Evolutionary conservation across 192 early-diverging fungal species (phyloP), one percentile per base, ranked within the genome.

Genomic region (Neocallimastix lanati): DNA sequence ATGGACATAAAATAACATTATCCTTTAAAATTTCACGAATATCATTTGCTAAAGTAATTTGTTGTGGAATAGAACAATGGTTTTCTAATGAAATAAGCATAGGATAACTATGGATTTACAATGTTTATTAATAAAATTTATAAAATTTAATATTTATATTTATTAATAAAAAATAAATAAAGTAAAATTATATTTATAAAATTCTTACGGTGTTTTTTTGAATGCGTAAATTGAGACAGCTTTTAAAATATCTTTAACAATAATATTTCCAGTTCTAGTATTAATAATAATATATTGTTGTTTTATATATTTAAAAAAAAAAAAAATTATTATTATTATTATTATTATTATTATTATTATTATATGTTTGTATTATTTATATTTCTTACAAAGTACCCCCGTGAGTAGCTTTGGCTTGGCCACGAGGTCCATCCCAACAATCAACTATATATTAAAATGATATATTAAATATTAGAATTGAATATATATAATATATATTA

Each of bases 181-280:
- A 33, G 11, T 33, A 33, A n/a, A n/a, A n/a, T n/a, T n/a, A n/a
- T n/a, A n/a, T n/a, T n/a, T n/a, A n/a, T n/a, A n/a, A n/a, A n/a
- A n/a, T n/a, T n/a, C 40, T 13, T 94, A 96, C 29, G 90, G 87
- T 18, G 93, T 91, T 13, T 88, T 88, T 13, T 89, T 90, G 84
- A 97, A 97, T 12, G 94, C 96, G 82, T 96, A 97, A 80, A 88
- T 90, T 15, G 85, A 85, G 33, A 97, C 95, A 4, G 92, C 93
- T 77, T 93, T 90, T 29, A 96, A 87, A 4, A 91, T 94, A 81
- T 96, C 94, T 28, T 88, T 87, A 81, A 97, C 94, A 79, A 91
- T 84, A 29, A 97, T 93, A 78, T 90, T 87, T 3, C 91, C 88
- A 13, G 94, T 95, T n/a, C 86, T 88, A 83, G 16, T 28, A 67